phyloP scores from a whole-genome alignment of 2,329 filamentous ascomycete species.

The Botryosphaeria dothidea region DNA sequence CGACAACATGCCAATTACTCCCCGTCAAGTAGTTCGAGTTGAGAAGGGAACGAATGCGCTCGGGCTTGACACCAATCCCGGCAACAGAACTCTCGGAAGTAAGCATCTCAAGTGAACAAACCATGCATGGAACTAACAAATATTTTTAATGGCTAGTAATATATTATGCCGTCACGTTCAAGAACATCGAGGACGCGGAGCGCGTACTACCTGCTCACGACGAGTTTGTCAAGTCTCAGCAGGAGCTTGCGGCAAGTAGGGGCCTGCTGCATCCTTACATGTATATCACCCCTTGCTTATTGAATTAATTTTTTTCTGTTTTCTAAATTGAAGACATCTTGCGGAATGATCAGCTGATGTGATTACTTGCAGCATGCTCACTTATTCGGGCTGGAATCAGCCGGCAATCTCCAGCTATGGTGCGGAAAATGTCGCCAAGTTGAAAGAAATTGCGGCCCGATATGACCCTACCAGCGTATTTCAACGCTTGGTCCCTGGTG shows the following conservation, averaged over 20 bases:
- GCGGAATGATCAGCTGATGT: background rate
- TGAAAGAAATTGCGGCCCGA: slow-evolving; percentile 36
- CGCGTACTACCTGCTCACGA: background rate
- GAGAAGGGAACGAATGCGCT: slow-evolving; percentile 22
- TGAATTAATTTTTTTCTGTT: no score
- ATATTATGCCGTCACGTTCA: background rate
- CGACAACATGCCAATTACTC: background rate
- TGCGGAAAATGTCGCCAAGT: slow-evolving; percentile 31
- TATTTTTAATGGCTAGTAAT: background rate
- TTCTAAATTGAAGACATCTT: background rate
- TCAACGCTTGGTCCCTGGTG: slow-evolving; percentile 42
- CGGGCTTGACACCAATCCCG: slow-evolving; percentile 21
- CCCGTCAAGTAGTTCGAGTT: background rate
- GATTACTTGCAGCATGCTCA: background rate
- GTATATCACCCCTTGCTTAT: no score
- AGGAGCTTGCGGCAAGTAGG: background rate
- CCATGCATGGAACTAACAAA: background rate
- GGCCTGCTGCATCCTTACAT: background rate
- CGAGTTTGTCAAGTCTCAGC: background rate
- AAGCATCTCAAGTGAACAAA: background rate
- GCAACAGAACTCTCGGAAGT: background rate
- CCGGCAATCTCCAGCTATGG: slow-evolving; percentile 46
- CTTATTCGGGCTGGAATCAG: slow-evolving; percentile 33
- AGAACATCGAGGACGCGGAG: background rate
- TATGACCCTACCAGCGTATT: slow-evolving; percentile 46